Conservation (phyloP, 2,329 filamentous ascomycete genomes). For the Paramyrothecium roridum region DNA sequence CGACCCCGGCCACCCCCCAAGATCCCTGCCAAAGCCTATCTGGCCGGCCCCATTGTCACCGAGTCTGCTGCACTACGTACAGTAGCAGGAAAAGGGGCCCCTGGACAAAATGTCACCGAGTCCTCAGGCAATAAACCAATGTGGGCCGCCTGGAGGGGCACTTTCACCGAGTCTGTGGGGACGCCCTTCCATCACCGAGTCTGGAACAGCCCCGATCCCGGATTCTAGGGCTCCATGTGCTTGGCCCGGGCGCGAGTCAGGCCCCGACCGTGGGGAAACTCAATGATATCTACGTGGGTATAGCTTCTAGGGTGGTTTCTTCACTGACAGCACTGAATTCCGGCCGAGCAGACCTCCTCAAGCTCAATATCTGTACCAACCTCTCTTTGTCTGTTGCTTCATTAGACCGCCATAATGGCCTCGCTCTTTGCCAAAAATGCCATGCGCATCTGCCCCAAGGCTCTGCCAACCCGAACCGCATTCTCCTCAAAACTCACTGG, state of each 20-base stretch:
- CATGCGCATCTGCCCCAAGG: conserved; percentile 13
- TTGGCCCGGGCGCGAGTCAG: no score
- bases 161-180: conserved; percentile 2
- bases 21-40: not conserved
- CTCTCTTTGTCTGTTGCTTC: not conserved
- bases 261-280: no score
- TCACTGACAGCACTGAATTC: no score
- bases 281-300: no score
- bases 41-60: not conserved
- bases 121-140: not conserved
- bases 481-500: no score
- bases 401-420: conserved; percentile 13
- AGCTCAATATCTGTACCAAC: no score
- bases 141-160: not conserved
- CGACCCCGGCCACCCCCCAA: not conserved
- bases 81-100: not conserved
- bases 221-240: not conserved
- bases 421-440: conserved; percentile 17
- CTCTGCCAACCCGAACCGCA: conserved; percentile 6
- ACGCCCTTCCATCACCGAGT: not conserved
- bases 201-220: not conserved
- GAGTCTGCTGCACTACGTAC: not conserved
- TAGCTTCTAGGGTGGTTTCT: no score
- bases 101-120: conserved; percentile 1
- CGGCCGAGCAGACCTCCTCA: no score